Percentiles rank a stretch among this genome's conserved stretches.
Conservation (phyloP, 139 green algal genomes). For the Desmodesmus armatus region DNA sequence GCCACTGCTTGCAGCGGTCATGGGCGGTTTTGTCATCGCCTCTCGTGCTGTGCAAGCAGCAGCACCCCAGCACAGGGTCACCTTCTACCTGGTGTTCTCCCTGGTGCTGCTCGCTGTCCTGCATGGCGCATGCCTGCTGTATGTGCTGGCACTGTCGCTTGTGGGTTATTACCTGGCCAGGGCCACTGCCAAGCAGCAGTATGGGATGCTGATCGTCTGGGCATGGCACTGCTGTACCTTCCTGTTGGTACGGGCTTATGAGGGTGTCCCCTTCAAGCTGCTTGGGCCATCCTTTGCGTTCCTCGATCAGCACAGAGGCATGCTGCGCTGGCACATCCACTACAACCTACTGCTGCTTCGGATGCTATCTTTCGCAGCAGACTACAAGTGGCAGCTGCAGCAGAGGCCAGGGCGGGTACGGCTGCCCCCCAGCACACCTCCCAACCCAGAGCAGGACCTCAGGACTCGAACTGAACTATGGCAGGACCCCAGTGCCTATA, state of each 20-base stretch:
- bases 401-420: neutral
- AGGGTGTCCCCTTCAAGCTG: slow-evolving; percentile 60
- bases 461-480: slow-evolving; percentile 6
- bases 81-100: slow-evolving; percentile 36
- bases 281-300: slow-evolving; percentile 44
- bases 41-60: slow-evolving; percentile 53
- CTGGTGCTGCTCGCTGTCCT: slow-evolving; percentile 51
- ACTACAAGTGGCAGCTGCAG: slow-evolving; percentile 77
- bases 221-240: slow-evolving; percentile 57
- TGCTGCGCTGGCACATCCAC: slow-evolving; percentile 90
- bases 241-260: slow-evolving; percentile 55
- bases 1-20: slow-evolving; percentile 42
- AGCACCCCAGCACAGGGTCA: slow-evolving; percentile 2
- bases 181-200: neutral
- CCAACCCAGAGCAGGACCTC: slow-evolving; percentile 27
- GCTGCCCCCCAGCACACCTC: slow-evolving; percentile 37
- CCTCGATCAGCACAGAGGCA: slow-evolving; percentile 73
- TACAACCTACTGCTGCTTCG: slow-evolving; percentile 92
- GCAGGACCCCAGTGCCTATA: slow-evolving; percentile 44
- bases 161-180: slow-evolving; percentile 52
- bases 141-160: slow-evolving; percentile 48
- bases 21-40: slow-evolving; percentile 52
- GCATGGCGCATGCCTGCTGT: slow-evolving; percentile 61
- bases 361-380: slow-evolving; percentile 86
- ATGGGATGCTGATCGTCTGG: slow-evolving; percentile 68